Percentiles rank a stretch among this genome's conserved stretches.
phyloP scores from a whole-genome alignment of 768 basidiomycete genomes.

The Pisolithus microcarpus region DNA sequence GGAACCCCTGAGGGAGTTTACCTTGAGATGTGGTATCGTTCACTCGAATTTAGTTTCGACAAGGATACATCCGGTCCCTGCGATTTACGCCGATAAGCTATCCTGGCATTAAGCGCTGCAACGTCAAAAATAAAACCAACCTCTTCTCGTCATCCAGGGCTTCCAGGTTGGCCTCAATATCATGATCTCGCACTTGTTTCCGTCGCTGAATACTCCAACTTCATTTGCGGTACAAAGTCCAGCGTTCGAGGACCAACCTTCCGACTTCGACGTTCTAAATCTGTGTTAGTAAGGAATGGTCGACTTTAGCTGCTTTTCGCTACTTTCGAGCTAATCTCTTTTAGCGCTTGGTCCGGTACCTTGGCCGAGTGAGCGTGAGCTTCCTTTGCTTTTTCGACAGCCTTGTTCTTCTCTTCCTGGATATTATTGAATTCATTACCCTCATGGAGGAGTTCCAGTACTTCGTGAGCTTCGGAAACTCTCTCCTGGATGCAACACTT shows the following conservation, averaged over 20 bases:
- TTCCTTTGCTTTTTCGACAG: slow-evolving; percentile 71
- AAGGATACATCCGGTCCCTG: slow-evolving; percentile 45
- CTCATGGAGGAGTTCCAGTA: slow-evolving; percentile 49
- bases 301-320: slow-evolving; percentile 12
- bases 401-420: slow-evolving; percentile 66
- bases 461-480: slow-evolving; percentile 49
- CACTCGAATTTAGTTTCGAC: slow-evolving; percentile 56
- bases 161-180: slow-evolving; percentile 83
- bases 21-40: slow-evolving; percentile 83
- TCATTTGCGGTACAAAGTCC: slow-evolving; percentile 83
- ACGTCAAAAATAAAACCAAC: slow-evolving; percentile 13
- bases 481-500: slow-evolving; percentile 52
- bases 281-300: too few species aligned
- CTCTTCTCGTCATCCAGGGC: slow-evolving; percentile 65
- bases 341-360: slow-evolving; percentile 77
- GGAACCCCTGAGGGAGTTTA: too few species aligned
- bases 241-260: slow-evolving; percentile 76
- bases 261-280: slow-evolving; percentile 83
- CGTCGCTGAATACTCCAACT: slow-evolving; percentile 64
- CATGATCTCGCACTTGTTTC: slow-evolving; percentile 68
- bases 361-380: slow-evolving; percentile 57
- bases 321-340: slow-evolving; percentile 79
- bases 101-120: slow-evolving; percentile 32
- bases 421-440: slow-evolving; percentile 52
- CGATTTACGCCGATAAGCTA: slow-evolving; percentile 41